Evolutionary conservation across 2,329 filamentous ascomycete species (phyloP), one percentile per base, ranked within the genome.

Genomic region (Trichoderma polysporum): DNA sequence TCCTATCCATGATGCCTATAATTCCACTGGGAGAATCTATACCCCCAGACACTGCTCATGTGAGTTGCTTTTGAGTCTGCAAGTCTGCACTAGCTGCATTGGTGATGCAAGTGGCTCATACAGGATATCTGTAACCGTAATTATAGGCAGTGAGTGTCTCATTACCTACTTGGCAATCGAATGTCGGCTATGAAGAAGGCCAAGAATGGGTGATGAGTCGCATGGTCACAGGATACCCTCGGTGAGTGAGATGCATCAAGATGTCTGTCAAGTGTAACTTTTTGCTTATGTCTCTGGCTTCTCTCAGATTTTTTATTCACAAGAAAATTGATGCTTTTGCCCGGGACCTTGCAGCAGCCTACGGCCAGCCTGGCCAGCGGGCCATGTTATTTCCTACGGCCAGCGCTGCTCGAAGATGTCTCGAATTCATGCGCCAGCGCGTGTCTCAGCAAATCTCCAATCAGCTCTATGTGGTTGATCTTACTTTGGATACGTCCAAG

Each of bases 151-250:
- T 98, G 71, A 98, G 94, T 78, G 94, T 98, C 49, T 98, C 95
- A 17, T 83, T 99, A 29, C 95, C 95, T 45, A 96, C 93, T 80
- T 99, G 95, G 95, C 85, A 85, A 71, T 85, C 93, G 71, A 98
- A 97, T 74, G 84, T 99, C 45, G 94, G 88, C 47, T 99, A 99
- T 75, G 95, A 99, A 78, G 93, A 99, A 78, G 94, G 93, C 59
- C 86, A 96, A 76, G 83, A 89, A 66, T 95, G 92, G 90, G 92
- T 99, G n/a, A 70, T 95, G 19, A 86, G 85, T 69, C 90, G 89
- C 75, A 91, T 99, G 93, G 85, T 87, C 70, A 96, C 91, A 52
- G 95, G 95, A 39, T 99, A 99, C 78, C 95, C 95, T 68, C 87
- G 91, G 90, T 92, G 78, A 66, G 66, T 66, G 27, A 45, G 17